phyloP scores from a whole-genome alignment of 2,329 filamentous ascomycete genomes.

The Pyricularia pennisetigena region DNA sequence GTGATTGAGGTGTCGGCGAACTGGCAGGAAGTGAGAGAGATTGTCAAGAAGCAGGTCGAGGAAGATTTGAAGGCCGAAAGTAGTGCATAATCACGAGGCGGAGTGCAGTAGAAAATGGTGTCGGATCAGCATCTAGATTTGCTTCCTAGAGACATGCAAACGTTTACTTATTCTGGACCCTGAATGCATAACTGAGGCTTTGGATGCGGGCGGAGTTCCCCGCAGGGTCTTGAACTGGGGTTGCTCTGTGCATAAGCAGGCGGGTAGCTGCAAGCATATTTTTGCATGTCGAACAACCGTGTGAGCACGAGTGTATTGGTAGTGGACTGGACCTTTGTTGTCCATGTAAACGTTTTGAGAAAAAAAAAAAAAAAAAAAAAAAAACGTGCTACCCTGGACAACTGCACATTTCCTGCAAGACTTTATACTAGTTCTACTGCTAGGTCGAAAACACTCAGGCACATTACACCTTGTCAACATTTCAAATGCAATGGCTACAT shows the following conservation, averaged over 20 bases:
- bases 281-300: not conserved
- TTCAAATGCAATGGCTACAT: not conserved
- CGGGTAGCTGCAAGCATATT: not conserved
- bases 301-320: too few relatives aligned
- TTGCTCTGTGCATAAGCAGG: not conserved
- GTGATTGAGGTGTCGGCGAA: slow-evolving; percentile 60
- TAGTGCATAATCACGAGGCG: not conserved
- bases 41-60: slow-evolving; percentile 67
- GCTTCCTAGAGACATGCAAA: not conserved
- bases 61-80: slow-evolving; percentile 36
- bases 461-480: not conserved
- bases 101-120: not conserved
- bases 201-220: not conserved
- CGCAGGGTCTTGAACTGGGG: not conserved
- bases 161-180: not conserved
- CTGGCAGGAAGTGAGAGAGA: slow-evolving; percentile 65
- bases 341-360: too few relatives aligned
- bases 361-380: too few relatives aligned
- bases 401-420: too few relatives aligned
- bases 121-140: not conserved
- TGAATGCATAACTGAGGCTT: not conserved
- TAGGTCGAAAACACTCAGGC: not conserved
- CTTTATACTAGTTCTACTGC: not conserved
- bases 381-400: too few relatives aligned
- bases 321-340: too few relatives aligned